Conservation (phyloP, 2,329 filamentous ascomycete species). For the Ascochyta lentis region DNA sequence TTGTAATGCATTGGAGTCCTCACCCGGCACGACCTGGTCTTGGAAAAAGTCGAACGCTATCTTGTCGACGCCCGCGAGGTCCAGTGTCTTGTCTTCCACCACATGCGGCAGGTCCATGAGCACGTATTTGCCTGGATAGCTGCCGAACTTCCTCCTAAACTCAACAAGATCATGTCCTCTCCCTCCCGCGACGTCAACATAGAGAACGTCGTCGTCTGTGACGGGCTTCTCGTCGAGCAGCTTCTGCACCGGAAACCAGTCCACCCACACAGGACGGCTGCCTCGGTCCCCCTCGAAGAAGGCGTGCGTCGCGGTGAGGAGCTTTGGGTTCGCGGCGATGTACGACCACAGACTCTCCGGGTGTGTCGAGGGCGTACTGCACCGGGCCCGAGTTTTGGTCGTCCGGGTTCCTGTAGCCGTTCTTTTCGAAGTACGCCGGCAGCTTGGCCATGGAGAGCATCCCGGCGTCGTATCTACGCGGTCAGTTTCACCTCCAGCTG, state of each 20-base stretch:
- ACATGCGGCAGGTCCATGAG: slow-evolving; percentile 5
- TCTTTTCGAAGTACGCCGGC: slow-evolving; percentile 29
- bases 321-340: slow-evolving; percentile 3
- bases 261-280: slow-evolving; percentile 2
- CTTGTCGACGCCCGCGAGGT: slow-evolving; percentile 4
- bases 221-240: slow-evolving; percentile 3
- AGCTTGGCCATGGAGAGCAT: slow-evolving; percentile 16
- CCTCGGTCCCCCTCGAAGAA: slow-evolving; percentile 17
- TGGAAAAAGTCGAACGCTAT: slow-evolving; percentile 33
- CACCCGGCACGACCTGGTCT: slow-evolving; percentile 9
- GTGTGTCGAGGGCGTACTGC: slow-evolving; percentile 18
- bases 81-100: background rate
- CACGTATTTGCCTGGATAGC: slow-evolving; percentile 2
- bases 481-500: background rate
- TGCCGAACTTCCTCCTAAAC: slow-evolving; percentile 6
- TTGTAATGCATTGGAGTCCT: background rate
- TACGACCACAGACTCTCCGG: background rate
- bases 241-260: slow-evolving; percentile 12
- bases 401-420: slow-evolving; percentile 27
- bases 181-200: slow-evolving; percentile 22
- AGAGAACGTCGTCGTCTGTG: slow-evolving; percentile 5
- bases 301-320: slow-evolving; percentile 1
- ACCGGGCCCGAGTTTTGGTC: slow-evolving; percentile 32
- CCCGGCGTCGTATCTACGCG: background rate
- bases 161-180: slow-evolving; percentile 15